phyloP scores from a whole-genome alignment of 2,329 filamentous ascomycete genomes.

The Tolypocladium tropicale region DNA sequence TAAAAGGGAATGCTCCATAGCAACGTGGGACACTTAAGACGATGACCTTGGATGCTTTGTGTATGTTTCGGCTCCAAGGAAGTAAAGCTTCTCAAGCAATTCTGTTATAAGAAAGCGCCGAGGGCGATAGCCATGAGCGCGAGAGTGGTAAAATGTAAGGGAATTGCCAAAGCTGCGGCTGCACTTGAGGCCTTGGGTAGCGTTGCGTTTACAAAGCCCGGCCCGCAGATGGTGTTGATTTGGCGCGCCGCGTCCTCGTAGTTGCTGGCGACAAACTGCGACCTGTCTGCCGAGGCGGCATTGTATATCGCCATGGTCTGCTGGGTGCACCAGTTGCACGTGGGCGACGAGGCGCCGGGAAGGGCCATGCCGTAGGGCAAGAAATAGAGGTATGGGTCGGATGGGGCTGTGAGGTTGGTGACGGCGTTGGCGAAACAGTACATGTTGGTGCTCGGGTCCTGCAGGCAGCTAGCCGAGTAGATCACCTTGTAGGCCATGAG shows the following conservation, averaged over 20 bases:
- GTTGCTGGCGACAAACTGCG: constrained; percentile 54
- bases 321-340: constrained; percentile 66
- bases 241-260: constrained; percentile 64
- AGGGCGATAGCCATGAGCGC: constrained; percentile 6
- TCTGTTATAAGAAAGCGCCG: constrained; percentile 10
- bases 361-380: constrained; percentile 68
- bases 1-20: neutral
- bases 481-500: constrained; percentile 68
- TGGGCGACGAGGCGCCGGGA: constrained; percentile 56
- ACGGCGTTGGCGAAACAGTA: constrained; percentile 82
- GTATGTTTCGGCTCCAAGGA: neutral
- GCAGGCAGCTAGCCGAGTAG: constrained; percentile 73
- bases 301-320: constrained; percentile 78
- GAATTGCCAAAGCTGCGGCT: constrained; percentile 6
- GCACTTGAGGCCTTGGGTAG: constrained; percentile 31
- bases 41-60: too few relatives aligned
- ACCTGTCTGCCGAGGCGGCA: constrained; percentile 53
- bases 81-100: neutral
- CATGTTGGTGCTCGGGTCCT: constrained; percentile 50
- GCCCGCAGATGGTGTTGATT: constrained; percentile 58
- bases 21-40: too few relatives aligned
- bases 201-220: constrained; percentile 46
- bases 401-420: constrained; percentile 59
- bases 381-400: constrained; percentile 75
- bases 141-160: constrained; percentile 6